Evolutionary conservation across 805 yeast genomes (phyloP), one percentile per base, ranked within the genome.

Genomic region (Candida sphagnicola): DNA sequence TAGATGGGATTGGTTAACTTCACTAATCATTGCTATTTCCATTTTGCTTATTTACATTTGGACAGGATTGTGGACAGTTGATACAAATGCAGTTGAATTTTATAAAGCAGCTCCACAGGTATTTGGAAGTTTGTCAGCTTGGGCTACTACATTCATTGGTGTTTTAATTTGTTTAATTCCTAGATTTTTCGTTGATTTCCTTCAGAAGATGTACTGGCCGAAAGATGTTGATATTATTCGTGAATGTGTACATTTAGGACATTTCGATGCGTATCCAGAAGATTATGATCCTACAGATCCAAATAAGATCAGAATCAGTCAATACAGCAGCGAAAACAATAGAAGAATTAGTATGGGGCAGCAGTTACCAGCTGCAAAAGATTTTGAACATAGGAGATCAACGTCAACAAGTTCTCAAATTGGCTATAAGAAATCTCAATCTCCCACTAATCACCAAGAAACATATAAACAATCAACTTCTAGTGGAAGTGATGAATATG

Each of bases 281-380:
- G 72, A 75, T 38, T 85, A 82, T 54, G 95, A 85, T 56, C 95
- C 95, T 31, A 84, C 95, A 2, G 90, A 84, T 59, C 87, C 90
- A 21, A 62, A 80, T 43, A 71, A 85, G 48, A 70, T 67, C 12
- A 72, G 71, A 43, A 64, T 82, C 21, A 66, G 78, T 29, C 64
- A 72, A 35, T 73, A 76, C 50, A 35, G 51, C 11, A 42, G 38
- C 24, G 53, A 48, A 16, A 37, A 36, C 6, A 39, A 51, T 6
- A 53, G 47, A 18, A 42, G 56, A 26, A 46, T 56, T 38, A 54
- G 54, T 38, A 39, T 44, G 45, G 35, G 35, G 11, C 8, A 31
- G 6, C 35, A 18, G 8, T 6, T 5, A 21, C 12, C 11, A 21
- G 4, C 24, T 6, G 11, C 25, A 6, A 11, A 8, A 5, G 21